Evolutionary conservation across 2,329 filamentous ascomycete genomes (phyloP).

Genomic region (Paecilomyces variotii): DNA sequence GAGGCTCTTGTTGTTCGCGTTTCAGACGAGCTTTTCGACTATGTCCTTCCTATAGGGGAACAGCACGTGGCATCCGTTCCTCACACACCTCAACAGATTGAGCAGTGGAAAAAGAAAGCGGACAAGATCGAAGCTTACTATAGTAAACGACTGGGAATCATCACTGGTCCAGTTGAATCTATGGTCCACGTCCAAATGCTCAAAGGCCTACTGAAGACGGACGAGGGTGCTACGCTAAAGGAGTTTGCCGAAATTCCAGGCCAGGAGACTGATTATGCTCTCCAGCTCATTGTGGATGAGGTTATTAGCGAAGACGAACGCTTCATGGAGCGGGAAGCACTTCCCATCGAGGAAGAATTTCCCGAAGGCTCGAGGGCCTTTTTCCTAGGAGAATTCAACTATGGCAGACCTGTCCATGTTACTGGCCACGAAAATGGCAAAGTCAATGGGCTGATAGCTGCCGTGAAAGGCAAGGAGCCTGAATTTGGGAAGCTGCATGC

Average conservation of each 20-base stretch:
- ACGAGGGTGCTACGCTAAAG: constrained; percentile 84
- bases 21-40: constrained; percentile 89
- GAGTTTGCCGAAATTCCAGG: constrained; percentile 83
- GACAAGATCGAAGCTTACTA: constrained; percentile 77
- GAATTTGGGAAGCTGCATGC: constrained; percentile 77
- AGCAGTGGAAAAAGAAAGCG: constrained; percentile 77
- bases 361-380: constrained; percentile 75
- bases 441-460: constrained; percentile 69
- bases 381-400: constrained; percentile 89
- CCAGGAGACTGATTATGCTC: constrained; percentile 81
- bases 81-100: constrained; percentile 67
- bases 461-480: constrained; percentile 62
- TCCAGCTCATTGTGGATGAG: constrained; percentile 81
- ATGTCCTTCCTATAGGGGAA: constrained; percentile 60
- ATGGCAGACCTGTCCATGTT: constrained; percentile 82
- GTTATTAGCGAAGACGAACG: constrained; percentile 86
- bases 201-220: constrained; percentile 81
- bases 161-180: constrained; percentile 79
- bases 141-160: constrained; percentile 81
- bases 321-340: constrained; percentile 81
- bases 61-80: constrained; percentile 59
- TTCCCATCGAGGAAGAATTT: constrained; percentile 87
- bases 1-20: constrained; percentile 86
- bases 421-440: constrained; percentile 65
- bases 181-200: constrained; percentile 90